Conservation (phyloP, 257 asterid genomes). For the Capsicum chinense region DNA sequence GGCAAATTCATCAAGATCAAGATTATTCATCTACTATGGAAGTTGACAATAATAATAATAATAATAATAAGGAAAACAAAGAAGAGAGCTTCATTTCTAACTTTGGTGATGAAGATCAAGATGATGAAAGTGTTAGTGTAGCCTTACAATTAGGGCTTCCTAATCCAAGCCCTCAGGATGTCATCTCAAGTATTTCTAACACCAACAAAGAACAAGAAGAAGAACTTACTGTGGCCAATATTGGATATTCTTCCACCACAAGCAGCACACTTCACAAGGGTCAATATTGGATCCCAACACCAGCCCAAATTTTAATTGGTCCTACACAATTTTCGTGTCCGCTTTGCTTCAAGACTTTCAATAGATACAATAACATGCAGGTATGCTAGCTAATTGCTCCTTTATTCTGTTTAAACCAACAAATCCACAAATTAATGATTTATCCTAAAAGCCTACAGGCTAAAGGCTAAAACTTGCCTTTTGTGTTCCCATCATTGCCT, state of each 20-base stretch:
- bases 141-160: slow-evolving; percentile 62
- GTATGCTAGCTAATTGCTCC: slow-evolving; percentile 31
- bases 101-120: slow-evolving; percentile 37
- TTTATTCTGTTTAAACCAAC: neutral
- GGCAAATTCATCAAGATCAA: slow-evolving; percentile 38
- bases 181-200: slow-evolving; percentile 40
- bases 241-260: slow-evolving; percentile 37
- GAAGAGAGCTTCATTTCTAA: slow-evolving; percentile 24
- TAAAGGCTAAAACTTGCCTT: slow-evolving; percentile 28
- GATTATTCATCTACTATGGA: slow-evolving; percentile 45
- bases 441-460: slow-evolving; percentile 29
- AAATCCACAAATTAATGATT: neutral
- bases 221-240: slow-evolving; percentile 42
- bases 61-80: slow-evolving; percentile 10
- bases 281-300: slow-evolving; percentile 74
- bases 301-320: slow-evolving; percentile 69
- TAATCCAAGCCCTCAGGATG: slow-evolving; percentile 42
- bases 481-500: slow-evolving; percentile 25
- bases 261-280: slow-evolving; percentile 65
- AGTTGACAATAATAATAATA: slow-evolving; percentile 35
- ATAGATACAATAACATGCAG: slow-evolving; percentile 82
- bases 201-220: slow-evolving; percentile 25
- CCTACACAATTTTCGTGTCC: slow-evolving; percentile 73
- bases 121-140: slow-evolving; percentile 35
- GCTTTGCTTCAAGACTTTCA: slow-evolving; percentile 76